Conservation (phyloP, 164 flowering plant genomes). For the Berberis vulgaris region DNA sequence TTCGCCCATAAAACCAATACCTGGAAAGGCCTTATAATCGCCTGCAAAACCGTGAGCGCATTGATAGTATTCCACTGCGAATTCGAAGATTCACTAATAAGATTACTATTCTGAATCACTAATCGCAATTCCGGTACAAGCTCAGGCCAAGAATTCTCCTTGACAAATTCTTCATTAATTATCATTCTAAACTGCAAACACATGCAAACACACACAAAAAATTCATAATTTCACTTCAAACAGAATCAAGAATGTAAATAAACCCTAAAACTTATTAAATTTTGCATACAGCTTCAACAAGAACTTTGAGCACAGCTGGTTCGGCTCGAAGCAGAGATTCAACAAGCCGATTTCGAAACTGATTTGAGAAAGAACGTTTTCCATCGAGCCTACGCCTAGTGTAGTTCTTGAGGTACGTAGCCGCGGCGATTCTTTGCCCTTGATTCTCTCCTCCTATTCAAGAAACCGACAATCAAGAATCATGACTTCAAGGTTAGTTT, state of each 20-base stretch:
- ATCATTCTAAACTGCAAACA: constrained; percentile 43
- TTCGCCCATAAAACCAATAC: constrained; percentile 18
- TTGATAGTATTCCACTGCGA: constrained; percentile 54
- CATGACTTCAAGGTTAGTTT: background rate
- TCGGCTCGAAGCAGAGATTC: constrained; percentile 53
- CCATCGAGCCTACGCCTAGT: constrained; percentile 27
- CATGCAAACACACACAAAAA: constrained; percentile 15
- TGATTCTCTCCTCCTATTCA: background rate
- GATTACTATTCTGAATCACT: constrained; percentile 49
- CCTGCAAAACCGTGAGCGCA: constrained; percentile 56
- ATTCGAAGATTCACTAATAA: constrained; percentile 22
- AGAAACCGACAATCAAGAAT: background rate
- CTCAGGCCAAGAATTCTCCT: constrained; percentile 69
- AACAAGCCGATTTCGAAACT: constrained; percentile 48
- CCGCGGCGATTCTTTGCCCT: constrained; percentile 40
- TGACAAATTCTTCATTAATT: constrained; percentile 48
- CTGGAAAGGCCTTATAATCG: constrained; percentile 69
- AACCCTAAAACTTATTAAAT: background rate
- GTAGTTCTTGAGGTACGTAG: constrained; percentile 66
- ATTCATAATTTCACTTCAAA: background rate
- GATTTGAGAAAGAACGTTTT: constrained; percentile 18
- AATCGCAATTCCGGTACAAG: constrained; percentile 54
- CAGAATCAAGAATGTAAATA: background rate
- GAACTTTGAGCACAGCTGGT: constrained; percentile 44
- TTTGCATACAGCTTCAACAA: constrained; percentile 50